Percentiles rank a stretch among this genome's conserved stretches.
phyloP scores from a whole-genome alignment of 495 filamentous ascomycete genomes.

The Aspergillus conjunctus region DNA sequence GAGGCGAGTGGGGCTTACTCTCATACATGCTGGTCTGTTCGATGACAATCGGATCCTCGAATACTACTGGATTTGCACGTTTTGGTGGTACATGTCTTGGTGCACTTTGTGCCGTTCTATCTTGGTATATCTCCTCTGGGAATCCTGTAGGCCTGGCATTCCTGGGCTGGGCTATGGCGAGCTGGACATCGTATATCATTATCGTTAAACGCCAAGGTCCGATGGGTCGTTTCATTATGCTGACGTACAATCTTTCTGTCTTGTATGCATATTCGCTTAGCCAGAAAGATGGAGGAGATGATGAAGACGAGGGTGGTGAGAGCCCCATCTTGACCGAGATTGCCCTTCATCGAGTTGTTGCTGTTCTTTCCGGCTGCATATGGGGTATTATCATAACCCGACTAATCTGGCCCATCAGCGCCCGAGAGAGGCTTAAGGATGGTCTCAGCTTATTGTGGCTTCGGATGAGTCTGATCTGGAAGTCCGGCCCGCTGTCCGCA shows the following conservation, averaged over 20 bases:
- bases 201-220: slow-evolving; percentile 81
- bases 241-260: slow-evolving; percentile 96
- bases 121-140: slow-evolving; percentile 73
- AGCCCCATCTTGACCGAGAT: slow-evolving; percentile 86
- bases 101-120: slow-evolving; percentile 69
- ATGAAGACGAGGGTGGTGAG: slow-evolving; percentile 80
- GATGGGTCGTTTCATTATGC: slow-evolving; percentile 86
- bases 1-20: slow-evolving; percentile 94
- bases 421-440: slow-evolving; percentile 80
- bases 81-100: slow-evolving; percentile 89
- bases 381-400: slow-evolving; percentile 93
- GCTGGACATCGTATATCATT: slow-evolving; percentile 87
- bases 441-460: slow-evolving; percentile 86
- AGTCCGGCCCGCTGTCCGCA: slow-evolving; percentile 82
- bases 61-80: slow-evolving; percentile 83
- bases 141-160: slow-evolving; percentile 74
- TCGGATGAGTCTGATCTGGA: slow-evolving; percentile 95
- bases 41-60: slow-evolving; percentile 95
- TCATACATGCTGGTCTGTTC: slow-evolving; percentile 98
- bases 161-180: slow-evolving; percentile 76
- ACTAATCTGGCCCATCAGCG: slow-evolving; percentile 90
- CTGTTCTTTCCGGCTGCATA: slow-evolving; percentile 82
- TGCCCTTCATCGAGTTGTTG: slow-evolving; percentile 83
- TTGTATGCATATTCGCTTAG: slow-evolving; percentile 92
- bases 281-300: slow-evolving; percentile 67